phyloP scores from a whole-genome alignment of 331 rosid species.

The Rhamnella rubrinervis region DNA sequence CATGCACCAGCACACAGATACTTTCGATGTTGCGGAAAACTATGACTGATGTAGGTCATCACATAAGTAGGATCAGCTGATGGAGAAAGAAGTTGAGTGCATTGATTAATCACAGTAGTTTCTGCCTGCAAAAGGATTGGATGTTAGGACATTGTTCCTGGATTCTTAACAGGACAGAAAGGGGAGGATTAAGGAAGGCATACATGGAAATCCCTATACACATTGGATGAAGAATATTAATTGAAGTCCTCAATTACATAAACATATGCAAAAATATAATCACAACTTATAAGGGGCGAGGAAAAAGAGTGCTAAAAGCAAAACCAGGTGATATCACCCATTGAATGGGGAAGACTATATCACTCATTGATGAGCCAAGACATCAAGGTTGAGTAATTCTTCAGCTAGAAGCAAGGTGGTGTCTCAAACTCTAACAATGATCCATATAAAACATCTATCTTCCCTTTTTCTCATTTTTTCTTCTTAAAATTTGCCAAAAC shows the following conservation, averaged over 20 bases:
- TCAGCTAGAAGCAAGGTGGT: no score
- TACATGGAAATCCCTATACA: not conserved
- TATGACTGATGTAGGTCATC: constrained; percentile 73
- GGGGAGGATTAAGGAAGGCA: not conserved
- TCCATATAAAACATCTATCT: no score
- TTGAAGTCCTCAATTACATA: not conserved
- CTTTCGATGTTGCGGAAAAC: constrained; percentile 77
- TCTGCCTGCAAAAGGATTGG: constrained; percentile 62
- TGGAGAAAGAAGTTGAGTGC: constrained; percentile 89
- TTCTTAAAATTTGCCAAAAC: no score
- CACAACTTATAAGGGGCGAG: no score
- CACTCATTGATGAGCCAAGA: no score
- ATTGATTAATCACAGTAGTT: constrained; percentile 82
- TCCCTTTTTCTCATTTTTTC: no score
- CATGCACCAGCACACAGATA: constrained; percentile 98
- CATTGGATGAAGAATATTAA: not conserved
- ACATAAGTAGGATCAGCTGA: constrained; percentile 87
- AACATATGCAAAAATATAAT: not conserved
- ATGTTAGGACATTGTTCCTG: constrained; percentile 1
- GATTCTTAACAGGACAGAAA: not conserved
- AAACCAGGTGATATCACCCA: no score
- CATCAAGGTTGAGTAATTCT: no score
- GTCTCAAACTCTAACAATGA: no score
- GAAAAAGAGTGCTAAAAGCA: no score
- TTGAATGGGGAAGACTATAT: no score